Percentiles rank a stretch among this genome's conserved stretches.
Conservation (phyloP, 306 rosid species). For the Hippophae rhamnoides region DNA sequence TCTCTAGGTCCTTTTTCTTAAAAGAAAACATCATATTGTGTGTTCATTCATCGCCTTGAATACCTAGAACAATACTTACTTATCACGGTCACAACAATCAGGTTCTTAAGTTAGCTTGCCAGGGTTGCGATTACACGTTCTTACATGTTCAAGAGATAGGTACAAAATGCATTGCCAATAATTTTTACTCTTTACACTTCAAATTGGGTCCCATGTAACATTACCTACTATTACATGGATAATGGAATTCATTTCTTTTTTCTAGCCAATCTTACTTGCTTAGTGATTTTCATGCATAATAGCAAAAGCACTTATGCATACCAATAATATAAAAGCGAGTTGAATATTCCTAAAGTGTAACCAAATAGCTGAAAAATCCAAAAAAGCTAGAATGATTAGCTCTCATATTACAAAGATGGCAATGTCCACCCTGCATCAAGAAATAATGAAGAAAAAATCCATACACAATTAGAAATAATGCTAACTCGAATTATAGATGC, state of each 20-base stretch:
- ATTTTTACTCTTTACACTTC: too few relatives aligned
- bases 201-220: conserved; percentile 8
- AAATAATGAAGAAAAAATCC: conserved; percentile 16
- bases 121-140: too few relatives aligned
- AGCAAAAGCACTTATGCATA: conserved; percentile 67
- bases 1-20: too few relatives aligned
- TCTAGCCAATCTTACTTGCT: conserved; percentile 90
- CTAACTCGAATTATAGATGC: neutral
- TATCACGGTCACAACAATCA: too few relatives aligned
- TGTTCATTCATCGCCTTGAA: too few relatives aligned
- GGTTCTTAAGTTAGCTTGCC: too few relatives aligned
- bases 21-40: too few relatives aligned
- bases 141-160: too few relatives aligned
- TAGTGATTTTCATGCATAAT: conserved; percentile 86
- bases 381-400: conserved; percentile 75
- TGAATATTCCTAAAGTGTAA: conserved; percentile 80
- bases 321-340: conserved; percentile 57
- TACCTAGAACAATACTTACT: too few relatives aligned
- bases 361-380: conserved; percentile 86
- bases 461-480: conserved; percentile 6
- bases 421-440: conserved; percentile 88
- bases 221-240: conserved; percentile 60
- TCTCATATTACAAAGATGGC: conserved; percentile 96
- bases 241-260: conserved; percentile 91
- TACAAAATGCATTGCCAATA: too few relatives aligned